Conservation (phyloP, 2,329 filamentous ascomycete species). For the Penicillium fuscoglaucum region DNA sequence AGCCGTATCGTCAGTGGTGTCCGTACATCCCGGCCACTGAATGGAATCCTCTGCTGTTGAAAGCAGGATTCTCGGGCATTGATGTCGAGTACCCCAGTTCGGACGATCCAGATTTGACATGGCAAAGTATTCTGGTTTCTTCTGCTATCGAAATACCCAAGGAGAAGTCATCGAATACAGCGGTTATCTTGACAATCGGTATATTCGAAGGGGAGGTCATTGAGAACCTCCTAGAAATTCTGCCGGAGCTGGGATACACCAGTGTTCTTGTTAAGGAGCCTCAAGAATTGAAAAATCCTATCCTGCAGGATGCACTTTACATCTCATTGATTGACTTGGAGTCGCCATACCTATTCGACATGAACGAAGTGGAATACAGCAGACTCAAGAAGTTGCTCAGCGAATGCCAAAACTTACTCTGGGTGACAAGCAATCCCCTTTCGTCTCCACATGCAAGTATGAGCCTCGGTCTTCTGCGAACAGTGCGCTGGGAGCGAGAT, state of each 20-base stretch:
- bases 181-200: slow-evolving; percentile 11
- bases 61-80: slow-evolving; percentile 22
- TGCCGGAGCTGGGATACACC: neutral
- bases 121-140: slow-evolving; percentile 26
- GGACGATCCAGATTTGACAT: slow-evolving; percentile 16
- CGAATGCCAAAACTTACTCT: slow-evolving; percentile 14
- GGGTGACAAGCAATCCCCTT: slow-evolving; percentile 12
- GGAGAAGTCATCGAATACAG: neutral
- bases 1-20: slow-evolving; percentile 21
- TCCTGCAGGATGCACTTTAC: slow-evolving; percentile 3
- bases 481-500: slow-evolving; percentile 23
- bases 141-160: slow-evolving; percentile 9
- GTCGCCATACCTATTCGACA: neutral
- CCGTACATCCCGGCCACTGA: slow-evolving; percentile 21
- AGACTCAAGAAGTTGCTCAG: slow-evolving; percentile 11
- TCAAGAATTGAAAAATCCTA: neutral
- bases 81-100: slow-evolving; percentile 24
- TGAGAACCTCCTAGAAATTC: neutral
- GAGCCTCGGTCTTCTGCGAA: slow-evolving; percentile 21
- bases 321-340: slow-evolving; percentile 21
- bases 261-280: neutral
- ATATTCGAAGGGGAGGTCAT: neutral
- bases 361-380: slow-evolving; percentile 4
- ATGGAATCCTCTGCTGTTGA: slow-evolving; percentile 17
- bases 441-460: slow-evolving; percentile 12